These are phyloP conservation scores for Fomitopsis pulvina DNA, from an alignment of 768 basidiomycete genomes.

Conservation along the genomic window DNA sequence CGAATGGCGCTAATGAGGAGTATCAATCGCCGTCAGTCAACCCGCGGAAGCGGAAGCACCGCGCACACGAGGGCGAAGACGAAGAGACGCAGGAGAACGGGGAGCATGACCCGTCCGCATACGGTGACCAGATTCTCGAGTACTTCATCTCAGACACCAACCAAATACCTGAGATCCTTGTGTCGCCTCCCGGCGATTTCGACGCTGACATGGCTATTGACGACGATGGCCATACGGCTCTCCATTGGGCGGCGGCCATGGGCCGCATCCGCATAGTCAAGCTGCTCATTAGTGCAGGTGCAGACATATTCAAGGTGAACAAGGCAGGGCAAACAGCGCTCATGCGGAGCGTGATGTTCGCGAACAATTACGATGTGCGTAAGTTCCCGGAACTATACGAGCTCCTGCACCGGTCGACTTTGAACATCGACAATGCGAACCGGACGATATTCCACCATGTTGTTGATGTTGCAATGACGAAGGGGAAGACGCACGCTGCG, in stretches of 20 bases:
- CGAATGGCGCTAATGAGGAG: constrained; percentile 34
- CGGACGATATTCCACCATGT: constrained; percentile 98
- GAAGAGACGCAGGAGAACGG: constrained; percentile 40
- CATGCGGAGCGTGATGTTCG: constrained; percentile 99
- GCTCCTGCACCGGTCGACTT: constrained; percentile 92
- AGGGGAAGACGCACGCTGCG: constrained; percentile 95
- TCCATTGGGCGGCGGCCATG: constrained; percentile 99
- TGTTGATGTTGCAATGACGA: constrained; percentile 94
- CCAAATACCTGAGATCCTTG: constrained; percentile 81
- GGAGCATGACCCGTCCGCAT: constrained; percentile 52
- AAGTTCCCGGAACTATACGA: constrained; percentile 98
- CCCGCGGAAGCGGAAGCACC: constrained; percentile 43
- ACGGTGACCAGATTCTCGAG: constrained; percentile 94
- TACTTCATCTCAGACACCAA: constrained; percentile 98
- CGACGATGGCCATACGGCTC: constrained; percentile 93
- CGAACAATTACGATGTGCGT: constrained; percentile 98
- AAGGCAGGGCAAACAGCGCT: constrained; percentile 93
- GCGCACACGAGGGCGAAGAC: constrained; percentile 39
- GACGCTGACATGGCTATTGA: constrained; percentile 96
- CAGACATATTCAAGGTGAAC: constrained; percentile 96
- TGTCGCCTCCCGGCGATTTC: constrained; percentile 84
- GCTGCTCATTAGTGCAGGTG: constrained; percentile 85
- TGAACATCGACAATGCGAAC: constrained; percentile 97
- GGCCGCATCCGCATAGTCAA: constrained; percentile 95
- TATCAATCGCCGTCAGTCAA: constrained; percentile 27